A percentile compares a stretch with the other conserved stretches of the same genome.
Evolutionary conservation across 306 rosid genomes (phyloP).

Genomic region (Begonia peltatifolia): DNA sequence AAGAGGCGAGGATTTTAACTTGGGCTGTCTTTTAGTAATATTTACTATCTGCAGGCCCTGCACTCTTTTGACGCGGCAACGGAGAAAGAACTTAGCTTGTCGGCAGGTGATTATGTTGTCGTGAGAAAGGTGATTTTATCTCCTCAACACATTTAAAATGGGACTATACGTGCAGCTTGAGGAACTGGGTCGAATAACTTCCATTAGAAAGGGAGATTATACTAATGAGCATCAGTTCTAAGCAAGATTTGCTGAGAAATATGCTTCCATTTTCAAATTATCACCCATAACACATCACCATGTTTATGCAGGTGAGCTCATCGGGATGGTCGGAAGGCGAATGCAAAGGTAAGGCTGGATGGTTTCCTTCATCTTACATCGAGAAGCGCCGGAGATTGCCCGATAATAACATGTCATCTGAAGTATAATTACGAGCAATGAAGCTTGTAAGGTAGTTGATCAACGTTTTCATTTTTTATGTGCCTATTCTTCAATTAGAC

Average conservation of each 20-base stretch:
- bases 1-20: too few relatives aligned
- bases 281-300: too few relatives aligned
- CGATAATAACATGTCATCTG: constrained; percentile 11
- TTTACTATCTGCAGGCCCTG: constrained; percentile 43
- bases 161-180: neutral
- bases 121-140: constrained; percentile 66
- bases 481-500: too few relatives aligned
- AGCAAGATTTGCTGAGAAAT: too few relatives aligned
- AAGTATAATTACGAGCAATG: neutral
- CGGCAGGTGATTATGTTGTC: constrained; percentile 75
- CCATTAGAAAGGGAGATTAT: neutral
- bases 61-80: constrained; percentile 57
- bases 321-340: constrained; percentile 99
- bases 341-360: constrained; percentile 77
- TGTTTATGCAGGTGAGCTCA: constrained; percentile 41
- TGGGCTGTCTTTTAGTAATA: neutral
- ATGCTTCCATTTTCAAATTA: too few relatives aligned
- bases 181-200: neutral
- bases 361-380: constrained; percentile 81
- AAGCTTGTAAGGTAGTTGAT: too few relatives aligned
- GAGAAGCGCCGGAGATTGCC: constrained; percentile 85
- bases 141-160: constrained; percentile 1
- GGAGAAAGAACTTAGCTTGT: constrained; percentile 83
- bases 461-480: too few relatives aligned
- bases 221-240: too few relatives aligned